Percentiles rank a stretch among this genome's conserved stretches.
Conservation (phyloP, 208 protist species). For the Acanthamoeba culbertsoni region DNA sequence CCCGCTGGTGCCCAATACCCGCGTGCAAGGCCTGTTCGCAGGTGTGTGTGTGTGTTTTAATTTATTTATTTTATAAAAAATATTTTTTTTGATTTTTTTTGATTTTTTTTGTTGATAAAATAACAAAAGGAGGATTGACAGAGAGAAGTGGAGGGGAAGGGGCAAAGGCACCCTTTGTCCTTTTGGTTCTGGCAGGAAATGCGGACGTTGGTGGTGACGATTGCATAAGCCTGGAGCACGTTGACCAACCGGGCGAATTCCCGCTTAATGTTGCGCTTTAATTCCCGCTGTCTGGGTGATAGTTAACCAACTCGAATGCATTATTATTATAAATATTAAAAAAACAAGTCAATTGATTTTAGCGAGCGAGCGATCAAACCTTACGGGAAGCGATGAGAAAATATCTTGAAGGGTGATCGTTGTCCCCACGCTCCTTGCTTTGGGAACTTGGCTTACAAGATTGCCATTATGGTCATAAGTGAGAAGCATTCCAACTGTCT, state of each 20-base stretch:
- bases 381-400: conserved; percentile 77
- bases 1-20: conserved; percentile 1
- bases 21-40: not conserved
- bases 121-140: not conserved
- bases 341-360: not conserved
- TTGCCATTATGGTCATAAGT: conserved; percentile 37
- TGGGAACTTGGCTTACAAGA: not conserved
- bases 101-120: too few species aligned
- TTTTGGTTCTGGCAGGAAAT: conserved; percentile 58
- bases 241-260: conserved; percentile 72
- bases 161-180: conserved; percentile 9
- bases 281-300: conserved; percentile 91
- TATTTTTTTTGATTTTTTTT: not conserved
- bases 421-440: conserved; percentile 80
- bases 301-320: conserved; percentile 69
- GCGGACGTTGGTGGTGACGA: conserved; percentile 56
- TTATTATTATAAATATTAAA: not conserved
- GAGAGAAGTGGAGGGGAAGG: not conserved
- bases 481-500: conserved; percentile 32
- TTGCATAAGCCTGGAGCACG: conserved; percentile 78
- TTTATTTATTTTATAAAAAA: not conserved
- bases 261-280: conserved; percentile 85
- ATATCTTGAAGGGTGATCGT: conserved; percentile 85
- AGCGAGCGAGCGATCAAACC: not conserved
- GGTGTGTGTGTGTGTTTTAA: not conserved